Conservation (phyloP, 805 yeast genomes). For the Wickerhamomyces xylosicus region DNA sequence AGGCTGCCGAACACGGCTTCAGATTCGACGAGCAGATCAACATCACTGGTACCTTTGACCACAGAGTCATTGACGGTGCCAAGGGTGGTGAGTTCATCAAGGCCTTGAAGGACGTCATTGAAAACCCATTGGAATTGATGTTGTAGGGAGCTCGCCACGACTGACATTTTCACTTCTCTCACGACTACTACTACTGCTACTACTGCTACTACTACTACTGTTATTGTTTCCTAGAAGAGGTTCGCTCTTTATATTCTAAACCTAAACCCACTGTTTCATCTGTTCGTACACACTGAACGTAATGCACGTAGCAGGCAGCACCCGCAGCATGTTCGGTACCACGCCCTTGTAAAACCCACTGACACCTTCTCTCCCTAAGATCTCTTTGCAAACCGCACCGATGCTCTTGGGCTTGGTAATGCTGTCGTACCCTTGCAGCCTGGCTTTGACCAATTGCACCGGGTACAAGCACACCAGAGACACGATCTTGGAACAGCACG, state of each 20-base stretch:
- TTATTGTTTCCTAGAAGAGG: no score
- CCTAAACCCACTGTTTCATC: conserved; percentile 21
- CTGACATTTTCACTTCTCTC: no score
- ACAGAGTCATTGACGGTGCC: conserved; percentile 96
- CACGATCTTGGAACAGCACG: conserved; percentile 58
- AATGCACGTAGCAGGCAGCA: conserved; percentile 86
- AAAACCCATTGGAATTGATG: conserved; percentile 91
- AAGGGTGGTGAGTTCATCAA: conserved; percentile 95
- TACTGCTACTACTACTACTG: no score
- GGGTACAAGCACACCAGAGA: conserved; percentile 73
- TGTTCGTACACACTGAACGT: conserved; percentile 82
- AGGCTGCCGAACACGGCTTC: conserved; percentile 83
- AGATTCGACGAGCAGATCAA: conserved; percentile 85
- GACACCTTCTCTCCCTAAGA: conserved; percentile 43
- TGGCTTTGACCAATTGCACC: conserved; percentile 67
- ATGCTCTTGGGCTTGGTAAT: conserved; percentile 18
- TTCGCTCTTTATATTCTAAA: no score
- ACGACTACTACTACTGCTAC: no score
- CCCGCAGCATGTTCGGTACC: conserved; percentile 66
- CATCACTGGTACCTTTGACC: conserved; percentile 96
- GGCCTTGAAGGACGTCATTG: conserved; percentile 82
- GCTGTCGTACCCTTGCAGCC: conserved; percentile 49
- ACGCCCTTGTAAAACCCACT: conserved; percentile 79
- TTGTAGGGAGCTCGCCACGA: conserved; percentile 48
- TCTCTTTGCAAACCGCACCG: conserved; percentile 23